Evolutionary conservation across 202 grass and related monocot species (phyloP), one percentile per base, ranked within the genome.

Genomic region (Musa balbisiana): DNA sequence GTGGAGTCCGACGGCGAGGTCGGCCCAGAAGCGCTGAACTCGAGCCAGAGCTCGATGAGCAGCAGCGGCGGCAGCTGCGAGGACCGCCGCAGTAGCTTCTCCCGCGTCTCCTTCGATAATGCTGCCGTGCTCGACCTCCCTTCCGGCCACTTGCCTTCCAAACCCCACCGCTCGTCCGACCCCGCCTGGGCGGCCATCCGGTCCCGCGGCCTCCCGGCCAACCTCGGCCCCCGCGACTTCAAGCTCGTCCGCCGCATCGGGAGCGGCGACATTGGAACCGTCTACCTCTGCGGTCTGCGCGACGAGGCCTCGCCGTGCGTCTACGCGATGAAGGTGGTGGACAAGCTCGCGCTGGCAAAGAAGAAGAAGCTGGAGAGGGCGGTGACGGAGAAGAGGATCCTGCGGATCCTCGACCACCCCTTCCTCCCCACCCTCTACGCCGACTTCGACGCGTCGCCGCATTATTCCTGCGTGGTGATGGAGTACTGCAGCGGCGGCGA

Each of bases 291-390:
- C 72, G 81, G 59, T 49, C 87, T 97, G 12, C 81, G 87, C 6
- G 85, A 83, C 3, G 85, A 87, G 11, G 3, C 22, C 49, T 62
- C 73, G 0, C 15, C 19, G 9, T 87, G 75, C 77, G 72, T 75
- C 22, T 98, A 94, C 82, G 95, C 95, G 72, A 98, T 98, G 91
- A 98, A 98, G 85, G 95, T 98, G 77, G 95, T 98, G 62, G 95
- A 98, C 81, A 87, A 90, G 56, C 78, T 82, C 60, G 91, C 81
- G 29, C 74, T 98, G 8, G 83, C 80, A n/a, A 88, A 80, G 91
- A 94, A 92, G 81, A 92, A 90, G 58, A 98, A 98, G 81, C 87
- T 94, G 21, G 82, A 83, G 55, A 89, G 91, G 62, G 95, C 95
- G 13, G 79, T 62, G 12, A 86, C 95, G 10, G 95, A 98, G 89